Conservation (phyloP, 495 filamentous ascomycete species). For the Neurospora pannonica region DNA sequence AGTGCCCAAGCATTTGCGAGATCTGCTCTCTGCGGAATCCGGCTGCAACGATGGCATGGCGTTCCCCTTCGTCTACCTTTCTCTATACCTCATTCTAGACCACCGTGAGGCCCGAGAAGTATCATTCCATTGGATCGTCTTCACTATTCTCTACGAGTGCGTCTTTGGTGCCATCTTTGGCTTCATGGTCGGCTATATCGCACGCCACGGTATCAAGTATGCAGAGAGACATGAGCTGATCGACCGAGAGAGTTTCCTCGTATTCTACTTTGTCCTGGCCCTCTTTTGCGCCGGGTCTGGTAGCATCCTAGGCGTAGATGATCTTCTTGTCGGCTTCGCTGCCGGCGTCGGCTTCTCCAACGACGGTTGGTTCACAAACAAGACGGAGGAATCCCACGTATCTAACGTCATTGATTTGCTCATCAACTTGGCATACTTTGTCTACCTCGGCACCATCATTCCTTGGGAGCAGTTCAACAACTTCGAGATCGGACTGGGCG, state of each 20-base stretch:
- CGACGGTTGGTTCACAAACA: conserved; percentile 97
- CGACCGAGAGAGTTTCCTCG: conserved; percentile 92
- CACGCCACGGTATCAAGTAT: conserved; percentile 80
- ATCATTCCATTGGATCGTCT: conserved; percentile 78
- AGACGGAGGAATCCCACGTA: conserved; percentile 96
- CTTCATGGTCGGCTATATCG: conserved; percentile 77
- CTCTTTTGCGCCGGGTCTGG: conserved; percentile 95
- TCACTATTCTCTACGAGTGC: conserved; percentile 93
- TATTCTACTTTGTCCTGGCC: conserved; percentile 96
- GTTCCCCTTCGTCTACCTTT: conserved; percentile 95
- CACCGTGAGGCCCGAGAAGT: conserved; percentile 57
- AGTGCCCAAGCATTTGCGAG: conserved; percentile 93
- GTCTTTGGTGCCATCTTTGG: conserved; percentile 86
- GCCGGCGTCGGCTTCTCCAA: conserved; percentile 97
- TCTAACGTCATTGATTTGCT: conserved; percentile 98
- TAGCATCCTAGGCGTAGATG: conserved; percentile 84
- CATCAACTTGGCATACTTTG: conserved; percentile 95
- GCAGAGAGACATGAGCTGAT: conserved; percentile 82
- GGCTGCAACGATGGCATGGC: conserved; percentile 99
- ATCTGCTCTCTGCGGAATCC: conserved; percentile 91
- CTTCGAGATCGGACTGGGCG: conserved; percentile 56
- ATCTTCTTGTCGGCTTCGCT: conserved; percentile 92
- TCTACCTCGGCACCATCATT: conserved; percentile 94
- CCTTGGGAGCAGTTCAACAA: conserved; percentile 86
- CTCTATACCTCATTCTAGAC: conserved; percentile 79